Base-by-base conservation (phyloP, 345 rosid genomes). In the Salix koriyanagi region DNA sequence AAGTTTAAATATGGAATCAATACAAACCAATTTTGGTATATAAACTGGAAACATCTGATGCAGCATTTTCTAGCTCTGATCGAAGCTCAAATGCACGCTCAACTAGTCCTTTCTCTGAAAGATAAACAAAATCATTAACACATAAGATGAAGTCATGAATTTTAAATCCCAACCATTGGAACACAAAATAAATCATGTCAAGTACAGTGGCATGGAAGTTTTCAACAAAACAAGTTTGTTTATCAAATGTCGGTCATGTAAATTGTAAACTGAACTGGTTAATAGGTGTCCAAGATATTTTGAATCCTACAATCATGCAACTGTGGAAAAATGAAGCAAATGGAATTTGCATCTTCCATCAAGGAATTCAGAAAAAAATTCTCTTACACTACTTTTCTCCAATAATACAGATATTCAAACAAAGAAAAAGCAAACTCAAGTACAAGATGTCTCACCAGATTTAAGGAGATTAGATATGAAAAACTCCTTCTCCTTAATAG, bases 401-500 rank as follows among this genome's bases (percentile, higher is more conserved):
- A 72, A 64, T 28, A 42, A 65, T 41, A 68, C 10, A 67, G 32
- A 68, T 10, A 68, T 3, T 14, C 34, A 67, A 65, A 58, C 30
- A 10, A 54, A 25, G 21, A 64, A 71, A 58, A 76, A 69, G 16
- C 25, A 66, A 32, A 26, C 7, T 16, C 16, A 61, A 61, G 54
- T 26, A 26, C 30, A 16, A 36, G 34, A 60, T 23, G 71, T 41
- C 25, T 86, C 71, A 95, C 99, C 98, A 79, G 95, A 92, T 83
- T 88, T 90, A 37, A 94, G 97, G 75, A 96, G 97, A 87, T 88
- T 90, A 56, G 79, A 83, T 85, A 96, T 96, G 72, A 96, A 88
- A 86, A 86, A 93, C 69, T 96, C 98, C 80, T 92, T 94, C 85
- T 94, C 96, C 84, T 88, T 96, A 67, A 96, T 93, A 54, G 92